Evolutionary conservation across 805 yeast species (phyloP).

Genomic region (Saturnispora hagleri): DNA sequence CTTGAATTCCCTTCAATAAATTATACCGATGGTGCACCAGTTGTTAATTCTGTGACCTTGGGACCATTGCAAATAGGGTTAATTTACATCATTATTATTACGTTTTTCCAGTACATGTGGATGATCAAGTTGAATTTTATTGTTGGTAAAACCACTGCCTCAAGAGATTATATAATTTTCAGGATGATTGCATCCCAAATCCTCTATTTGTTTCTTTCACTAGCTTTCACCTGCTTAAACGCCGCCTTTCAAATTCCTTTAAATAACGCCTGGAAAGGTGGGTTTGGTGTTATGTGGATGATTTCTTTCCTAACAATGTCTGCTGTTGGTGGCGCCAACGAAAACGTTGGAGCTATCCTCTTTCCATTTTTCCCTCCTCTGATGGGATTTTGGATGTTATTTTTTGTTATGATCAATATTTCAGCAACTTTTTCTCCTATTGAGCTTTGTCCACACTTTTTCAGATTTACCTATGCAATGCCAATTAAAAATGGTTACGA

Average conservation of each 20-base stretch:
- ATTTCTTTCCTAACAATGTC: slow-evolving; percentile 56
- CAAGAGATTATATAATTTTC: slow-evolving; percentile 40
- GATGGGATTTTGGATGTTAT: slow-evolving; percentile 62
- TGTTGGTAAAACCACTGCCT: slow-evolving; percentile 36
- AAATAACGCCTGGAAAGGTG: slow-evolving; percentile 46
- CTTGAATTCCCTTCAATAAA: slow-evolving; percentile 17
- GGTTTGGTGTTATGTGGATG: slow-evolving; percentile 72
- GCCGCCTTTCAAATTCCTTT: slow-evolving; percentile 62
- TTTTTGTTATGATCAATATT: slow-evolving; percentile 61
- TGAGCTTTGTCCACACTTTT: slow-evolving; percentile 48
- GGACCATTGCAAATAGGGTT: slow-evolving; percentile 74
- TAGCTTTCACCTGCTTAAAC: slow-evolving; percentile 50
- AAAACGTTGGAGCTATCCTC: slow-evolving; percentile 46
- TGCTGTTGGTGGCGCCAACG: slow-evolving; percentile 71
- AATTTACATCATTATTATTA: slow-evolving; percentile 59
- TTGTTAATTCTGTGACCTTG: slow-evolving; percentile 37
- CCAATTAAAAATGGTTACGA: slow-evolving; percentile 64
- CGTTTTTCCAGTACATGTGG: slow-evolving; percentile 64
- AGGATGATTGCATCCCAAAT: slow-evolving; percentile 42
- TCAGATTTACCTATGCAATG: slow-evolving; percentile 55
- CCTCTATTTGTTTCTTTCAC: slow-evolving; percentile 47
- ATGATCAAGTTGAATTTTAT: slow-evolving; percentile 44
- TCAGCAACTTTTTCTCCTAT: slow-evolving; percentile 62
- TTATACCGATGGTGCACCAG: slow-evolving; percentile 14
- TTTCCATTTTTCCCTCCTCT: slow-evolving; percentile 50